phyloP scores from a whole-genome alignment of 208 protist genomes.

The Crithidia mellificae region DNA sequence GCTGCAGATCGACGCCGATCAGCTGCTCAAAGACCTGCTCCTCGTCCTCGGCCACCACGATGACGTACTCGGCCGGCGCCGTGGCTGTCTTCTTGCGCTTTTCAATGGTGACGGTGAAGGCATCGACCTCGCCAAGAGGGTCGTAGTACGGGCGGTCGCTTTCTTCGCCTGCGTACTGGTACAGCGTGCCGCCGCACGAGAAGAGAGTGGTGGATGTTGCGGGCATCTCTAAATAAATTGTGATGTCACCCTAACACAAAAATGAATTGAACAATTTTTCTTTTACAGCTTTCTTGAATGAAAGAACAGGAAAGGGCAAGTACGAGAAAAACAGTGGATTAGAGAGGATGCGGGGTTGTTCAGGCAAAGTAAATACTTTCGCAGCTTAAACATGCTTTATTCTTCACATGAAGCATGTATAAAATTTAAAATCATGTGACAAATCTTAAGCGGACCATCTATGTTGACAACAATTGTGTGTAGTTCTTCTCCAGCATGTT shows the following conservation, averaged over 20 bases:
- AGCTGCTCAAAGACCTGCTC: constrained; percentile 42
- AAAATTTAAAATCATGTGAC: no score
- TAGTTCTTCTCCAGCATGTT: no score
- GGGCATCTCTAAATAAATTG: constrained; percentile 6
- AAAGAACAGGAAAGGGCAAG: not conserved
- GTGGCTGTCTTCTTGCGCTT: constrained; percentile 16
- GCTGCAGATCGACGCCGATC: constrained; percentile 46
- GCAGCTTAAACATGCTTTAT: no score
- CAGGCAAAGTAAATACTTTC: not conserved
- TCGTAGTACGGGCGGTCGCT: constrained; percentile 28
- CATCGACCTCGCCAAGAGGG: constrained; percentile 31
- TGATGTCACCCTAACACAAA: no score
- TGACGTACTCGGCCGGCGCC: constrained; percentile 22
- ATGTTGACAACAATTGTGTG: no score
- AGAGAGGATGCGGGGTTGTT: no score
- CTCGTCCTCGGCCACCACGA: constrained; percentile 36
- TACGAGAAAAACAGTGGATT: not conserved
- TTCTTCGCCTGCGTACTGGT: constrained; percentile 34
- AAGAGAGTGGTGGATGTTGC: constrained; percentile 23
- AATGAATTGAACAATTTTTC: no score
- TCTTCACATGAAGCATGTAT: no score
- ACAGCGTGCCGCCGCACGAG: constrained; percentile 44
- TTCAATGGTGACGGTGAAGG: constrained; percentile 25
- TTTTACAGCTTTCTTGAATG: not conserved
- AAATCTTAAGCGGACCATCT: no score